Evolutionary conservation across 176 grass and related monocot species (phyloP), one percentile per base, ranked within the genome.

Genomic region (Areca catechu): DNA sequence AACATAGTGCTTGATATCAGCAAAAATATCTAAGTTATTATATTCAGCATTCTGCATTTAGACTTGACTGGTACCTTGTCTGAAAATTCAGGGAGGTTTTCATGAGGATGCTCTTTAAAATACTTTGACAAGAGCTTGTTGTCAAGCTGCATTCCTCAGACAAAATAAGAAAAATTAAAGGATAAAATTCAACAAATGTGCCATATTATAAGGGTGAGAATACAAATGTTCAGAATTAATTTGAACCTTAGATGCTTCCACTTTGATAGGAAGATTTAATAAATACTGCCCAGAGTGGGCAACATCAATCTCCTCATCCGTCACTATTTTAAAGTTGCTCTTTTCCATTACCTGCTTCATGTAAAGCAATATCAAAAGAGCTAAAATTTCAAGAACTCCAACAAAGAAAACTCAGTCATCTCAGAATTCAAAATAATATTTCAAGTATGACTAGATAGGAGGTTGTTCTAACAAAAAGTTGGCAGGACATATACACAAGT

Each of bases 281-380:
- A 96, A 68, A 71, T 90, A 96, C 51, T 96, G 92, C 54, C 85
- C 86, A 48, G 79, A 79, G 24, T 88, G 92, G 64, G 86, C 86
- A 78, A 96, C 74, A 56, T 96, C 92, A 74, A 96, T 77, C 67
- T 96, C 92, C 15, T 96, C 86, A 56, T 96, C 83, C 24, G 76
- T 88, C 30, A 96, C 72, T 96, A 90, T 90, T 49, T 96, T 96
- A 65, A 96, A 96, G 67, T 96, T 90, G 61, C 92, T 96, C 69
- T 96, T 96, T 57, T 88, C 54, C 92, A 96, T 96, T 60, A 90
- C 74, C 92, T 96, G 71, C 64, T 74, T 50, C 34, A 43, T 12
- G 10, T 43, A 43, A 43, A 43, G 34, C 34, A 43, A 43, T 43
- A 43, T 43, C 34, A 43, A 43, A 43, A 43, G 34, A 43, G 34